Evolutionary conservation across 2,329 filamentous ascomycete species (phyloP), one percentile per base, ranked within the genome.

Genomic region (Celoporthe dispersa): DNA sequence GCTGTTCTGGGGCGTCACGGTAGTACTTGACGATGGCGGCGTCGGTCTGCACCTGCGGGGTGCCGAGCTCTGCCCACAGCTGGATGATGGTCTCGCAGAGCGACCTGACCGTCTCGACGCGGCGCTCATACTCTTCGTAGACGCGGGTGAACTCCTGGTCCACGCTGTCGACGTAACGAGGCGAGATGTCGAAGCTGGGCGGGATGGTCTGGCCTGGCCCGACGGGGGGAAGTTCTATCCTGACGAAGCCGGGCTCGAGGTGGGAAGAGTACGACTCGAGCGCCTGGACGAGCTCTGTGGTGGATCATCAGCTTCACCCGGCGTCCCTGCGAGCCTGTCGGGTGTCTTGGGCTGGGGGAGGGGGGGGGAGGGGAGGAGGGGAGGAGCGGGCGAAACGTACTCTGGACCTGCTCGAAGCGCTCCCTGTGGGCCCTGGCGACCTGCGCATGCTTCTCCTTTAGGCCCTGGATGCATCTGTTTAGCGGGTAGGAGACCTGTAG

Each of bases 221-320:
- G 3, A 92, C 94, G 0, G 95, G 95, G 1, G 96, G 96, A 8
- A 99, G 88, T 55, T 91, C 87, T 77, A 98, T 90, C 77, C 91
- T 89, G 74, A 98, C 88, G 79, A 98, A 98, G 2, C 91, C 91
- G 14, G 93, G 84, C 79, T 99, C 96, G 62, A 99, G 92, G 79
- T 98, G 96, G 12, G 93, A 97, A 1, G 96, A 97, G 80, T 98
- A 99, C 6, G 95, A 98, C 79, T 97, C 92, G 65, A 99, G 90
- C 4, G 95, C 95, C 81, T 97, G 90, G 33, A 94, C 94, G 73
- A 99, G 91, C 85, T 98, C 94, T 97, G 75, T 22, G n/a, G 28
- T 7, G 37, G 7, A 11, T 16, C 64, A 74, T 75, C 60, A 75
- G 72, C 55, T 7, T n/a, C 53, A 63, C 55, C 61, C 16, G 41